phyloP scores from a whole-genome alignment of 2,329 filamentous ascomycete genomes.

The Magnaporthiopsis rhizophila region DNA sequence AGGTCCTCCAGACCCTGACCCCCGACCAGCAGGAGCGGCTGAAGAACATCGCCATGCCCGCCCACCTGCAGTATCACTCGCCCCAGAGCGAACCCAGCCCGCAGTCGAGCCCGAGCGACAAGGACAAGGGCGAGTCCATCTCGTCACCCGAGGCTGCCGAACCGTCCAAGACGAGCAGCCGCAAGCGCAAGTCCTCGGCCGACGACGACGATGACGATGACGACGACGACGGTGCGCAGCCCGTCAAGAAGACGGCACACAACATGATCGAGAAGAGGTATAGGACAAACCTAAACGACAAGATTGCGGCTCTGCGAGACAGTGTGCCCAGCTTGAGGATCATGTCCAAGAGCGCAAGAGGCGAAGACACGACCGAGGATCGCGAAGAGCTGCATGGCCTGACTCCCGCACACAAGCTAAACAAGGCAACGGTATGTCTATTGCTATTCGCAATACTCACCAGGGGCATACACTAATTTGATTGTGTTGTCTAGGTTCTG shows the following conservation, averaged over 20 bases:
- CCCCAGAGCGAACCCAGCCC: conserved; percentile 52
- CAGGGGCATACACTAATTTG: neutral
- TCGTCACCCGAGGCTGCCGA: conserved; percentile 52
- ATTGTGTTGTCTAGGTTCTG: conserved; percentile 45
- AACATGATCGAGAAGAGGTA: conserved; percentile 99
- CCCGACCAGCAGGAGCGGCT: conserved; percentile 53
- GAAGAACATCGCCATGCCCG: conserved; percentile 56
- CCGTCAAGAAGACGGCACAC: conserved; percentile 83
- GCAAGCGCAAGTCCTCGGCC: conserved; percentile 64
- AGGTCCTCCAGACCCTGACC: conserved; percentile 37
- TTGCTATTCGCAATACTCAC: neutral
- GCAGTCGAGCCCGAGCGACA: conserved; percentile 42
- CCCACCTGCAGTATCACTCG: conserved; percentile 52
- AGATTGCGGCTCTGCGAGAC: conserved; percentile 85
- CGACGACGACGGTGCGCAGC: conserved; percentile 46
- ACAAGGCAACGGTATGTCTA: conserved; percentile 75
- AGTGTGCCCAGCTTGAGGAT: conserved; percentile 86
- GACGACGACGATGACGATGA: conserved; percentile 57
- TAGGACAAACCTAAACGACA: conserved; percentile 92
- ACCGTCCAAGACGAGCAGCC: conserved; percentile 36
- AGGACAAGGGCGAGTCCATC: conserved; percentile 35
- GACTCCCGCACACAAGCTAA: conserved; percentile 84
- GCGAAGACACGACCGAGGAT: conserved; percentile 63
- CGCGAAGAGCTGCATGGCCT: conserved; percentile 75
- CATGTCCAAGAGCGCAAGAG: conserved; percentile 64